Conservation (phyloP, 108 stramenopile genomes). For the Skeletonema marinoi region DNA sequence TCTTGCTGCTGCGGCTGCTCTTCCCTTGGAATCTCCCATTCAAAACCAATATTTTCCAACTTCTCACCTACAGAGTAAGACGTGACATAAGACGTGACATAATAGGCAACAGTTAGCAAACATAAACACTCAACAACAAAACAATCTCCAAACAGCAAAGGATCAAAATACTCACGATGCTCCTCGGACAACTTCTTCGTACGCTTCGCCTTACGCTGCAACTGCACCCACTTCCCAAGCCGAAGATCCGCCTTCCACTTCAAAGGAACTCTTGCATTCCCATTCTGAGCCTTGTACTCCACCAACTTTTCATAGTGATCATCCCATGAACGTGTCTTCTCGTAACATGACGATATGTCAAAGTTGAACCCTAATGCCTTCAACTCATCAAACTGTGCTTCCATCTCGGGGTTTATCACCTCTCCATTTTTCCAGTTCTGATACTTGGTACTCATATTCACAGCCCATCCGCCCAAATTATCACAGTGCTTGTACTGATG, state of each 20-base stretch:
- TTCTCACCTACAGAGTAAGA: background rate
- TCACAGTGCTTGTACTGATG: conserved; percentile 26
- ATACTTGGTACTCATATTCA: conserved; percentile 9
- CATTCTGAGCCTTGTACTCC: conserved; percentile 46
- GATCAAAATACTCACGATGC: conserved; percentile 15
- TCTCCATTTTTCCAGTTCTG: background rate
- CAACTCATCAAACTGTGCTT: conserved; percentile 13
- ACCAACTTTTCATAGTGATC: conserved; percentile 50
- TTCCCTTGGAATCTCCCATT: background rate
- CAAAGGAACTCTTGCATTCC: conserved; percentile 73
- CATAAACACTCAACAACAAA: background rate
- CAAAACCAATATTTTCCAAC: background rate
- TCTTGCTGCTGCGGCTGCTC: background rate
- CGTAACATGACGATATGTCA: conserved; percentile 7
- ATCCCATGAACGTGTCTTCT: conserved; percentile 28
- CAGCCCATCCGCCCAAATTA: conserved; percentile 29
- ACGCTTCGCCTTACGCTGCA: conserved; percentile 41
- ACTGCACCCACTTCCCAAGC: conserved; percentile 69
- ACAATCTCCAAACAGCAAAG: background rate
- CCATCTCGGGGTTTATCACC: background rate
- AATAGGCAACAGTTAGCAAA: background rate
- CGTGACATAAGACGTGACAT: background rate
- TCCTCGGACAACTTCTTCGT: conserved; percentile 7
- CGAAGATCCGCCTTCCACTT: conserved; percentile 58
- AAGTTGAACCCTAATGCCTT: conserved; percentile 18